Base-by-base conservation (phyloP, 768 basidiomycete genomes). In the Zangia roseola region DNA sequence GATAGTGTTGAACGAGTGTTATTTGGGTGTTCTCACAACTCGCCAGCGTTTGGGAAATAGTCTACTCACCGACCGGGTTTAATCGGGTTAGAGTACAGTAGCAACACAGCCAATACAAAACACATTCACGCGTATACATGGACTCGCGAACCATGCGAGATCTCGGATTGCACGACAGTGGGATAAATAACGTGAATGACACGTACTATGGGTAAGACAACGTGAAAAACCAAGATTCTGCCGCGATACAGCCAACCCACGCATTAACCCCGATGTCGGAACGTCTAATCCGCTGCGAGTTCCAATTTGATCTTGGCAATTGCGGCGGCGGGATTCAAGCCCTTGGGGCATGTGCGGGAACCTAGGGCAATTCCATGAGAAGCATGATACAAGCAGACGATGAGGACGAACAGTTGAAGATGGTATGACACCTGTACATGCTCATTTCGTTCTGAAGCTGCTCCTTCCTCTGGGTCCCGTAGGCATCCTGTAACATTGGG, bases 401-500 rank as follows among this genome's bases (percentile, higher is more conserved):
- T 20, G 6, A 26, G 31, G 39, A 69, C 79, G 24, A 49, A 88
- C 92, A 92, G 73, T 97, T 97, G 78, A 97, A 97, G 74, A 97
- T 97, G 41, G 95, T 97, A 72, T 97, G 95, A 77, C 95, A 98
- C 50, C 95, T 83, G 76, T 97, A 99, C 68, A 99, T 71, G 65
- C 91, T 94, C 79, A 98, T 78, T 63, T 92, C 87, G 71, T 99
- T 99, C 73, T 97, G 91, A 57, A 99, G 78, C 62, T 84, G 84
- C 66, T 94, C 93, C 78, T 87, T 93, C 51, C 95, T 82, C 64
- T 92, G 77, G 2, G 82, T 80, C 10, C 78, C 80, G 63, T 90
- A 79, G 19, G 83, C 68, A 67, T 98, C 95, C 86, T 91, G 57
- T 8, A 33, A n/a, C 13, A 3, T 16, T 17, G 42, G 13, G 9